Percentiles rank a stretch among this genome's conserved stretches.
These are phyloP conservation scores for Suillus bovinus DNA, from an alignment of 768 basidiomycete species.

Conservation along the genomic window DNA sequence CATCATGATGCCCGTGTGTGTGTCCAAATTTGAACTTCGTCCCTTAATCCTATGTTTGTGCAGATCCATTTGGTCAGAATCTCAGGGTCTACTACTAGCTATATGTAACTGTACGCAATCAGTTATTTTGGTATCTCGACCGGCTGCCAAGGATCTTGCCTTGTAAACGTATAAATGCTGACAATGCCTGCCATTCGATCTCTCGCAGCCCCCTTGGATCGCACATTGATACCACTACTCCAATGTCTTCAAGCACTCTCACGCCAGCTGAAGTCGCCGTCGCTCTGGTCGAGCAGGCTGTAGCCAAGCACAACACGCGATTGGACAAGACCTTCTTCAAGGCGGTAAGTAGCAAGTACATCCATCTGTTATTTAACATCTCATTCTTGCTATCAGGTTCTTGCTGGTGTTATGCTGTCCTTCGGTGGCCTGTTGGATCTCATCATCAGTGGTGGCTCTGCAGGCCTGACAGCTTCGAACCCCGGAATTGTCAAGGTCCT, in stretches of 20 bases:
- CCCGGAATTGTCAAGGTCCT: constrained; percentile 70
- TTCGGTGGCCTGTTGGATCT: constrained; percentile 69
- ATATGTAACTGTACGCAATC: background rate
- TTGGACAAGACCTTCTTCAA: constrained; percentile 64
- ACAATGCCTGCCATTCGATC: too few species aligned
- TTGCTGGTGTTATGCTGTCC: constrained; percentile 73
- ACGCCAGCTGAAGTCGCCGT: constrained; percentile 60
- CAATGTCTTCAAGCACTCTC: constrained; percentile 46
- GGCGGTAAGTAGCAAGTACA: constrained; percentile 45
- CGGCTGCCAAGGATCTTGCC: too few species aligned
- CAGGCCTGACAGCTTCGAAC: constrained; percentile 48
- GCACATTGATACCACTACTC: constrained; percentile 7
- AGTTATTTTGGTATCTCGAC: constrained; percentile 16
- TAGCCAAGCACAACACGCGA: constrained; percentile 65
- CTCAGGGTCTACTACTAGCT: too few species aligned
- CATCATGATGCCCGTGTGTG: too few species aligned
- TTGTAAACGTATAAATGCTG: constrained; percentile 22
- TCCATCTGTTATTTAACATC: background rate
- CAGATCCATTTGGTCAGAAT: too few species aligned
- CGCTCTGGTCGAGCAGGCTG: constrained; percentile 54
- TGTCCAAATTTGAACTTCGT: too few species aligned
- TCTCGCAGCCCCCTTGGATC: constrained; percentile 3
- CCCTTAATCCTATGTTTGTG: too few species aligned
- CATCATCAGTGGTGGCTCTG: constrained; percentile 60
- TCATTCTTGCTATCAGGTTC: constrained; percentile 43